These are phyloP conservation scores for Rosa lucieae DNA, from an alignment of 306 rosid species.

Conservation along the genomic window DNA sequence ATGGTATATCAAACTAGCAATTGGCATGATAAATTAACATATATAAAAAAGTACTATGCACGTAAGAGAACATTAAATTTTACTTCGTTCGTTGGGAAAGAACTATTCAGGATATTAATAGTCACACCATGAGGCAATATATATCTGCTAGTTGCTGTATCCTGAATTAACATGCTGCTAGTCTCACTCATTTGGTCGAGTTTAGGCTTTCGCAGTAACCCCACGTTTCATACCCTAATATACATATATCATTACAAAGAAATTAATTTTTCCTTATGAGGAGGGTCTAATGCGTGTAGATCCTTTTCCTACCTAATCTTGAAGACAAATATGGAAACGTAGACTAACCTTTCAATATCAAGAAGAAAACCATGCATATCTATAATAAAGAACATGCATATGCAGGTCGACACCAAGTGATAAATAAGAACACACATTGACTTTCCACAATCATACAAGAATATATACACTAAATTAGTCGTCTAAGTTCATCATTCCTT, in stretches of 20 bases:
- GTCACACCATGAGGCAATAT: too few species aligned
- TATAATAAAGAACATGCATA: not conserved
- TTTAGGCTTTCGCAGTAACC: not conserved
- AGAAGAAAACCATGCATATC: not conserved
- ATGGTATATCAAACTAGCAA: too few species aligned
- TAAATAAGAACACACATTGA: not conserved
- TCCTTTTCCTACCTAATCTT: not conserved
- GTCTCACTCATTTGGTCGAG: not conserved
- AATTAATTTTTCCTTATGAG: not conserved
- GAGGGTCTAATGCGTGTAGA: not conserved
- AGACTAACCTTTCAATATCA: not conserved
- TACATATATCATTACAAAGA: not conserved
- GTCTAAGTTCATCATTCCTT: not conserved
- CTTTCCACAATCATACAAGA: not conserved
- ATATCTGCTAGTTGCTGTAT: not conserved
- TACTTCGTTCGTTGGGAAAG: too few species aligned
- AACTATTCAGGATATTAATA: too few species aligned
- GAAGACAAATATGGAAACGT: not conserved
- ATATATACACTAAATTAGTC: not conserved
- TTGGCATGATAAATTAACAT: too few species aligned
- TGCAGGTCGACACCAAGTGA: not conserved
- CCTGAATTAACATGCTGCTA: not conserved
- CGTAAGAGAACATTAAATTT: too few species aligned
- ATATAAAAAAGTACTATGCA: too few species aligned
- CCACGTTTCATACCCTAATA: not conserved